A percentile compares a stretch with the other conserved stretches of the same genome.
These are phyloP conservation scores for Solanum piurae DNA, from an alignment of 257 asterid genomes.

Conservation along the genomic window DNA sequence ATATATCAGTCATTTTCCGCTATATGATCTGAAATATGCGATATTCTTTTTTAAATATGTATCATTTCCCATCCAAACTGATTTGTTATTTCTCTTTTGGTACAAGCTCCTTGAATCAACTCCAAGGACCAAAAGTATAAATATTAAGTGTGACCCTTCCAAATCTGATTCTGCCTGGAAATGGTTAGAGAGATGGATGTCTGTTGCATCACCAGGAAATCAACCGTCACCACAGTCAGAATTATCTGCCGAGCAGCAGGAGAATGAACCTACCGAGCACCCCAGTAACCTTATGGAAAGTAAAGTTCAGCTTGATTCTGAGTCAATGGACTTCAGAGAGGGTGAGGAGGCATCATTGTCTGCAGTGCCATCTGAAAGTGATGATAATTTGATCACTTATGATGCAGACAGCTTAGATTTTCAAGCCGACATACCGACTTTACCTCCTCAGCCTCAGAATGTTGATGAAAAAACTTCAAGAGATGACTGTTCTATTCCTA, in stretches of 20 bases:
- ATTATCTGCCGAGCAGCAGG: conserved; percentile 6
- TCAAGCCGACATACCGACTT: conserved; percentile 2
- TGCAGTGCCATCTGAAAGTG: conserved; percentile 16
- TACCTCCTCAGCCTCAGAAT: conserved; percentile 8
- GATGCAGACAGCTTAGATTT: conserved; percentile 18
- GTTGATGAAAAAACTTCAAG: conserved; percentile 16
- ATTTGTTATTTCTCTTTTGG: conserved; percentile 11
- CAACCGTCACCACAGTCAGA: conserved; percentile 16
- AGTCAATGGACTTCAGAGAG: conserved; percentile 1
- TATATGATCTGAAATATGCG: neutral
- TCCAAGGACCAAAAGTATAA: conserved; percentile 43
- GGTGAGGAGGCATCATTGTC: conserved; percentile 1
- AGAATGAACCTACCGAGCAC: neutral
- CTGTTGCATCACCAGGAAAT: conserved; percentile 44
- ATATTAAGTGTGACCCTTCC: conserved; percentile 83
- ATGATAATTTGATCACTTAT: conserved; percentile 16
- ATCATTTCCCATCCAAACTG: neutral
- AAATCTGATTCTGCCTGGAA: conserved; percentile 84
- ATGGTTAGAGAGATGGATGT: conserved; percentile 97
- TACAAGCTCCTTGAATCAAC: conserved; percentile 70
- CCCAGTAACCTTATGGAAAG: conserved; percentile 8
- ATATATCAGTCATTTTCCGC: conserved; percentile 5
- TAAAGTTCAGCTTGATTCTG: neutral
- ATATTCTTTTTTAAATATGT: neutral
- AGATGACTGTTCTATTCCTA: conserved; percentile 22